Evolutionary conservation across 371 early-diverging fungal genomes (phyloP).

Genomic region (Rhizopus microsporus): DNA sequence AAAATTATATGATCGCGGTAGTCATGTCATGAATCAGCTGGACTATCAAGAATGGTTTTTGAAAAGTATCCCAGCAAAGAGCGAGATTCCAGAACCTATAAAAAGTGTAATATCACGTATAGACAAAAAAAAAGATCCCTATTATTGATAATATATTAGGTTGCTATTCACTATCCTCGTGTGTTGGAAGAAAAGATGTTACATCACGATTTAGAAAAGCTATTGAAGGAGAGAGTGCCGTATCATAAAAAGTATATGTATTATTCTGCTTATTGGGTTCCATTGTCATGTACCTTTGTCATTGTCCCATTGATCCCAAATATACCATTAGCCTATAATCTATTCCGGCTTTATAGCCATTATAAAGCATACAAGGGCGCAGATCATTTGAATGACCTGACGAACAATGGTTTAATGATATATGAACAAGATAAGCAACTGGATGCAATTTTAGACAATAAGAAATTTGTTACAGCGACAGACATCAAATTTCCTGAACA

Average conservation of each 20-base stretch:
- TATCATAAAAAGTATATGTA: constrained; percentile 76
- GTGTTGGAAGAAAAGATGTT: constrained; percentile 37
- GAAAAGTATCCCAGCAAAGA: constrained; percentile 68
- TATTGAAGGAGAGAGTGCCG: constrained; percentile 55
- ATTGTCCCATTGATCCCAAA: constrained; percentile 82
- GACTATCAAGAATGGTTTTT: constrained; percentile 81
- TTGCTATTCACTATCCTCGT: constrained; percentile 48
- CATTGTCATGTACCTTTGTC: constrained; percentile 70
- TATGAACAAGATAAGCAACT: constrained; percentile 36
- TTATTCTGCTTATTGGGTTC: constrained; percentile 71
- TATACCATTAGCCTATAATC: constrained; percentile 80
- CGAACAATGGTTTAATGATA: constrained; percentile 24
- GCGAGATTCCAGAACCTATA: constrained; percentile 40
- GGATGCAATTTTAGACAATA: constrained; percentile 24
- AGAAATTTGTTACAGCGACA: constrained; percentile 6
- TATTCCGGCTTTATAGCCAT: constrained; percentile 81
- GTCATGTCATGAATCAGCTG: constrained; percentile 68
- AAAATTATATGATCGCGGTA: constrained; percentile 63
- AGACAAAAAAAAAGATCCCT: background rate
- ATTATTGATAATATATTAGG: constrained; percentile 28
- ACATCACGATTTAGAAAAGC: constrained; percentile 42
- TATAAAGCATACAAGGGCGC: constrained; percentile 76
- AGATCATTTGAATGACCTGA: constrained; percentile 48
- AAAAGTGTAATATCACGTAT: constrained; percentile 38
- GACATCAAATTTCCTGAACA: constrained; percentile 43